Conservation (phyloP, 805 yeast species). For the Lipomyces sp. region DNA sequence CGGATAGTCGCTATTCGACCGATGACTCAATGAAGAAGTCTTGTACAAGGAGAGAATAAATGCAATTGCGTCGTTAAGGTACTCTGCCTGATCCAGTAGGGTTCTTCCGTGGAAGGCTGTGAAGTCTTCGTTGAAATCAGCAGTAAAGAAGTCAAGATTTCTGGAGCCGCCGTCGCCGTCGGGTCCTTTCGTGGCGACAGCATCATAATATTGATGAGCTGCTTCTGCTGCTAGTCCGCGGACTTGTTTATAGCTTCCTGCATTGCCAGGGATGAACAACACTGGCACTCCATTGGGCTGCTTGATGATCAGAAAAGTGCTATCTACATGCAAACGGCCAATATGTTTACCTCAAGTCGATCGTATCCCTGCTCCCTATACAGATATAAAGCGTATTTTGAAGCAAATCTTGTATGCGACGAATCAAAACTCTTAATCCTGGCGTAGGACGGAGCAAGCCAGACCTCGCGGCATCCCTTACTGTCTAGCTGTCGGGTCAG, state of each 20-base stretch:
- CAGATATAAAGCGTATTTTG: constrained; percentile 80
- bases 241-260: constrained; percentile 89
- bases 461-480: constrained; percentile 64
- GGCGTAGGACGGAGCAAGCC: constrained; percentile 86
- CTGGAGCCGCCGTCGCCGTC: constrained; percentile 43
- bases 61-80: constrained; percentile 80
- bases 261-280: constrained; percentile 94
- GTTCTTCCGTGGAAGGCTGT: constrained; percentile 97
- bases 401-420: constrained; percentile 69
- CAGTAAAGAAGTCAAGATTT: constrained; percentile 82
- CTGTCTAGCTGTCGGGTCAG: constrained; percentile 26
- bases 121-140: constrained; percentile 93
- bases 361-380: constrained; percentile 75
- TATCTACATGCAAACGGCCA: background rate
- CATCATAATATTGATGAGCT: constrained; percentile 58
- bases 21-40: constrained; percentile 33
- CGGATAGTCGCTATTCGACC: constrained; percentile 38
- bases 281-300: constrained; percentile 83
- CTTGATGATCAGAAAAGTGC: background rate
- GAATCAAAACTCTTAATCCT: constrained; percentile 72
- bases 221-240: constrained; percentile 89
- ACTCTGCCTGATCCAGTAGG: constrained; percentile 90
- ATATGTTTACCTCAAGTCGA: constrained; percentile 19
- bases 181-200: constrained; percentile 39
- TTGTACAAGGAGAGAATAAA: constrained; percentile 73